Evolutionary conservation across 257 asterid genomes (phyloP).

Genomic region (Solanum stenotomum): DNA sequence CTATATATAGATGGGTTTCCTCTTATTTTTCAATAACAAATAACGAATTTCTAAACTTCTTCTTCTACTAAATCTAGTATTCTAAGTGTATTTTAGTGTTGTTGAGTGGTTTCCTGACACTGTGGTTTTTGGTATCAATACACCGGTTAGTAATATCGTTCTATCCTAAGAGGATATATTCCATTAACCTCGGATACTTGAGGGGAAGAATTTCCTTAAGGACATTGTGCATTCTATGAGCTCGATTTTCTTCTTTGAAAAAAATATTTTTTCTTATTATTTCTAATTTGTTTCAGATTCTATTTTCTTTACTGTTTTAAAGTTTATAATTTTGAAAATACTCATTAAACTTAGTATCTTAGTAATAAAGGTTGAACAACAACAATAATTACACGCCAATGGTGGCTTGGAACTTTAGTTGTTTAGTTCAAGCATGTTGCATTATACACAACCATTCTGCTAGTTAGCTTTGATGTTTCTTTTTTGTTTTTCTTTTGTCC

Average conservation of each 20-base stretch:
- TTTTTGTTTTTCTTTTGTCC: no score
- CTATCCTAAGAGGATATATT: not conserved
- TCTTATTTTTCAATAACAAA: not conserved
- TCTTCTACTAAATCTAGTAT: not conserved
- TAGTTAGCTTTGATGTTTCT: not conserved
- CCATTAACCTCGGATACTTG: no score
- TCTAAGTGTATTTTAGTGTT: no score
- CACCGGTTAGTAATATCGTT: not conserved
- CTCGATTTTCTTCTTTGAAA: no score
- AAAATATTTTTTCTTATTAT: no score
- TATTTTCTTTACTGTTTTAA: no score
- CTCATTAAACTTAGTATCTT: not conserved
- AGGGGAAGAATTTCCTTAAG: no score
- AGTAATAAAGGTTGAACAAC: not conserved
- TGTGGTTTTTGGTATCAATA: accelerated
- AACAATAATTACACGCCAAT: not conserved
- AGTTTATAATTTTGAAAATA: no score
- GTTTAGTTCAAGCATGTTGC: not conserved
- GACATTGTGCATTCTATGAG: no score
- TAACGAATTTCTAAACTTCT: no score
- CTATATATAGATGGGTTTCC: not conserved
- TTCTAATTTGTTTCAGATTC: no score
- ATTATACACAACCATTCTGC: not conserved
- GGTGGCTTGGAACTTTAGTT: not conserved
- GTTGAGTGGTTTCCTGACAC: not conserved